Base-by-base conservation (phyloP, 2,329 filamentous ascomycete species). In the Phialophora chinensis region DNA sequence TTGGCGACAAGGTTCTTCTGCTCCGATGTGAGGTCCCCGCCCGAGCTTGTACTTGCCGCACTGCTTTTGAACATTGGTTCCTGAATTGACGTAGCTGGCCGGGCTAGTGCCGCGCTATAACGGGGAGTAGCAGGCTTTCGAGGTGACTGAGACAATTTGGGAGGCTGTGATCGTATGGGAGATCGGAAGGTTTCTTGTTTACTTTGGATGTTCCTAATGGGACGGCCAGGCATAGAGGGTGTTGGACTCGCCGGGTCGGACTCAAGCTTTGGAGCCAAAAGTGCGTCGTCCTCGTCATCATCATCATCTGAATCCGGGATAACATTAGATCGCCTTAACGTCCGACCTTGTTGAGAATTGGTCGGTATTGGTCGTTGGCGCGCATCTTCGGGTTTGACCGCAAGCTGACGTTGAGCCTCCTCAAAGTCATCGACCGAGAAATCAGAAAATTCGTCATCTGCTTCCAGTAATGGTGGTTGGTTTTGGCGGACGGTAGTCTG, bases 251-350 rank as follows among this genome's bases (percentile, higher is more conserved):
- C 8, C 12, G 33, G 23, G 5, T 47, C 20, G 35, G 35, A 10
- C 29, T 55, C 60, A 23, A 56, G 5, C 42, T 62, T 55, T n/a
- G 27, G 38, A 47, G 33, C 60, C 14, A 25, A n/a, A 14, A 38
- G 25, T 17, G 17, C 12, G 23, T 42, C 52, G 27, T 14, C 44
- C 8, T 67, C 42, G 20, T 63, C 64, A 10, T 63, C 64, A 12
- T 67, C 68, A 12, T 67, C 68, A 31, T 72, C 70, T 7, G 69
- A 71, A 59, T 71, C 68, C 4, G 50, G 61, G 25, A 67, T 62
- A 35, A 65, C 38, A 10, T 66, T 60, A 33, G 52, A 55, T 2
- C 42, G n/a, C 29, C 38, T 63, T 38, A n/a, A 47, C 0, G 8
- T 57, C 17, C 29, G 57, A 53, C 17, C 33, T 57, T 42, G 29